These are phyloP conservation scores for Chlamydomonas asymmetrica DNA, from an alignment of 139 green algal genomes.

Conservation along the genomic window DNA sequence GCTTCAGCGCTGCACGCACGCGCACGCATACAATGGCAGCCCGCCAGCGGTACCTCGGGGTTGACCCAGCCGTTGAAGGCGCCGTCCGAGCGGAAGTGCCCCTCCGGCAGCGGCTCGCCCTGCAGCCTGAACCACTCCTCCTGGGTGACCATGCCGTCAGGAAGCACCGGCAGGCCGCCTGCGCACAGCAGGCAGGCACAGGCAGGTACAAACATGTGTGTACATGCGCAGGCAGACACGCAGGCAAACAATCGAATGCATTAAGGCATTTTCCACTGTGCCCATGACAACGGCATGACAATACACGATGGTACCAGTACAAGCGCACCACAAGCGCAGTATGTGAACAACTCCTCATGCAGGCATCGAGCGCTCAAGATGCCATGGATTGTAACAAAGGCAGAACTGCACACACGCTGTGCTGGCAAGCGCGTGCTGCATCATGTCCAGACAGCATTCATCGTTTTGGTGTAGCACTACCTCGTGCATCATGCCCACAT, in stretches of 20 bases:
- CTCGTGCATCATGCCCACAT: no score
- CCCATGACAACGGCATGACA: background rate
- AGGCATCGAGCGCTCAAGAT: no score
- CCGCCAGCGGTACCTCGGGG: conserved; percentile 23
- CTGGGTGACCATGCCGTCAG: conserved; percentile 32
- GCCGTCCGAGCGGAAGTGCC: conserved; percentile 29
- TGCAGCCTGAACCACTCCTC: conserved; percentile 48
- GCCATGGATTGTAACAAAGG: no score
- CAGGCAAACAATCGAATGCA: no score
- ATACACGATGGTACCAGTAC: background rate
- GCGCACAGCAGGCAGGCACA: background rate
- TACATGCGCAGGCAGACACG: background rate
- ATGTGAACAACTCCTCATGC: no score
- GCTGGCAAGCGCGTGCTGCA: no score
- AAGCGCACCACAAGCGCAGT: background rate
- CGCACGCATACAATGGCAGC: no score
- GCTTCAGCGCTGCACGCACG: no score
- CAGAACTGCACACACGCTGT: no score
- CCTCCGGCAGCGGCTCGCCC: conserved; percentile 19
- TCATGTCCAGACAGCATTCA: no score
- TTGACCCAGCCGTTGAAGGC: conserved; percentile 45
- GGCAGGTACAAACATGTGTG: background rate
- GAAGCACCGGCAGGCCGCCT: conserved; percentile 9
- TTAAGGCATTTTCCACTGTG: background rate
- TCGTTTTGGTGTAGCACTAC: no score